Base-by-base conservation (phyloP, 306 rosid species). In the Styphnolobium japonicum region DNA sequence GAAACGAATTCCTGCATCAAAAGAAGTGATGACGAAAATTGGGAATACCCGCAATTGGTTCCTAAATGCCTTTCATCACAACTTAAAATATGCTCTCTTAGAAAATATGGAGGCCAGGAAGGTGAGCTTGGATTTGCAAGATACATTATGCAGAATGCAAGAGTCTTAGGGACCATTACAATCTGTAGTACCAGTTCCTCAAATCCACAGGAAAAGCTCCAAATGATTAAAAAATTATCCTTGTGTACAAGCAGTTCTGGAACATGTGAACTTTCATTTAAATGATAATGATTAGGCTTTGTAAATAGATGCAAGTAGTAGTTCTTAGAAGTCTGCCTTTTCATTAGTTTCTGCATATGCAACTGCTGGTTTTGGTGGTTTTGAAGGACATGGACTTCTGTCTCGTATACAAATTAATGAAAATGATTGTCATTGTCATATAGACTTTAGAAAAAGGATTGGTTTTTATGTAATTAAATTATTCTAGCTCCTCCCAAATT, bases 61-160 rank as follows among this genome's bases (percentile, higher is more conserved):
- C 81, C 67, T 3, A 7, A 6, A n/a, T 75, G 78, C 19, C 0
- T 75, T 7, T 10, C 37, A 0, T 40, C 22, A 16, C 15, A 14
- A 2, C 48, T 80, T 0, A 73, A 0, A 10, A 9, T 5, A 0
- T 64, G 55, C 2, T 0, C 1, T 40, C 1, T 72, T 2, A 8
- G 0, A 8, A 4, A 10, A 1, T 73, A 2, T n/a, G 0, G 0
- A 27, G 69, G 80, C 3, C 0, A 0, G 1, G 10, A 55, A 1
- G 3, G 0, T 37, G 75, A 65, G 9, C 0, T 53, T 4, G 25
- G 0, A 36, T 45, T 74, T 18, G 57, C 36, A 10, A 19, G 5
- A 27, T 73, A 63, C 31, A 19, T 64, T 3, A 11, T 52, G 77
- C 16, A 40, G 67, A 80, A 72, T 52, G 61, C 80, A 5, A 55